Base-by-base conservation (phyloP, 768 basidiomycete genomes). In the Suillus spraguei region DNA sequence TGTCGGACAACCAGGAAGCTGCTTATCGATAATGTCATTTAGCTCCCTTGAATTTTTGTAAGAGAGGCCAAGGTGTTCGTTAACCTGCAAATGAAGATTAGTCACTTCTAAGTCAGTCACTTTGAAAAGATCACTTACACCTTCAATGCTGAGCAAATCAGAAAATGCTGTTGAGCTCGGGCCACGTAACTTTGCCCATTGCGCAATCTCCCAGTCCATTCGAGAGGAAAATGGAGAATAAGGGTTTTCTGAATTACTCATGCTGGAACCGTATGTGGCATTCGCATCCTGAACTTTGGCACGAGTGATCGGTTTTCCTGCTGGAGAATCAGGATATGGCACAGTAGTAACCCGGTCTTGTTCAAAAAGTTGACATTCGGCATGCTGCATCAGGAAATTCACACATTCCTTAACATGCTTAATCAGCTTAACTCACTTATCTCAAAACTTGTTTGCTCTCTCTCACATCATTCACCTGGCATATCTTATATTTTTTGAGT, bases 131-230 rank as follows among this genome's bases (percentile, higher is more conserved):
- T 33, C 11, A 76, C 78, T 59, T 68, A 81, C 78, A 9, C 75
- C 80, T 4, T 77, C 68, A 59, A 83, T 82, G 0, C 55, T 62
- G 2, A 82, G 64, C 1, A 83, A 62, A 1, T 82, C 79, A 0
- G 74, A 65, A 20, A 81, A 67, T 2, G 80, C 79, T 0, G 77
- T 78, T 0, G 80, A 78, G 11, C 77, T 70, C 0, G 72, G 69
- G 0, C 77, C 78, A 0, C 70, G 68, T 1, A 77, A 60, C 63
- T 80, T 81, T 3, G 78, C 79, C 80, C 81, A 82, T 20, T 64
- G 58, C 3, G 76, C 79, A 38, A 81, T n/a, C 64, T 78, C 77
- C 79, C 78, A 82, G 39, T 81, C 78, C 4, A 78, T 46, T 49
- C 72, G 55, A 0, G 76, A 77, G 0, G 22, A 10, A 63, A 82